These are phyloP conservation scores for Ambrosia trifida DNA, from an alignment of 129 eudicot genomes.

Conservation along the genomic window DNA sequence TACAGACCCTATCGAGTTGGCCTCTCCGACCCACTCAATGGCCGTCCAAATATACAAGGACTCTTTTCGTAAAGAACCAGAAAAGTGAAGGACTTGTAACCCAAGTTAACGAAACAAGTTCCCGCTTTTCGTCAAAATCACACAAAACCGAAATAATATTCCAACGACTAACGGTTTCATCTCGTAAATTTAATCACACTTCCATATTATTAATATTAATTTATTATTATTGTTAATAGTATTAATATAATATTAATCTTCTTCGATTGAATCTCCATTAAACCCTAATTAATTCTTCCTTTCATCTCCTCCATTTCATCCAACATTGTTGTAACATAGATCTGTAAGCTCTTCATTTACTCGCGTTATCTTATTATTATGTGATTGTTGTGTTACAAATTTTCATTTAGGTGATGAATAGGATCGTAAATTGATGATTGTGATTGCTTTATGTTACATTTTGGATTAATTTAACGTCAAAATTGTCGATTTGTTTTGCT, in stretches of 20 bases:
- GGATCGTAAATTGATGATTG: neutral
- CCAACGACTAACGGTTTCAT: slow-evolving; percentile 32
- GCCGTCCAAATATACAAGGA: slow-evolving; percentile 9
- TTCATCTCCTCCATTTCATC: slow-evolving; percentile 2
- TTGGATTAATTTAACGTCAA: slow-evolving; percentile 8
- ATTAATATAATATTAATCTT: slow-evolving; percentile 1
- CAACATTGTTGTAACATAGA: slow-evolving; percentile 23
- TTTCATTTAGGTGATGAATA: slow-evolving; percentile 6
- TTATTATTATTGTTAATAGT: no score
- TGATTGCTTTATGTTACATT: neutral
- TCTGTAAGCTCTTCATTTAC: slow-evolving; percentile 42
- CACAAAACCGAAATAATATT: slow-evolving; percentile 24
- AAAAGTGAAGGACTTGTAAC: slow-evolving; percentile 4
- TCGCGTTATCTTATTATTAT: slow-evolving; percentile 6
- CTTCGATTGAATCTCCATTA: slow-evolving; percentile 26
- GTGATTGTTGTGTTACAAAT: slow-evolving; percentile 4
- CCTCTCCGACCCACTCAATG: no score
- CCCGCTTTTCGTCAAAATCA: slow-evolving; percentile 52
- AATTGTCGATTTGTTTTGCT: neutral
- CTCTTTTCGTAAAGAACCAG: neutral
- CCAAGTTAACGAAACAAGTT: slow-evolving; percentile 23
- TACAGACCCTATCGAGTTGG: no score
- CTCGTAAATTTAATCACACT: slow-evolving; percentile 24
- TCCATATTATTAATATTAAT: slow-evolving; percentile 8
- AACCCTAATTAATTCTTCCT: slow-evolving; percentile 33